Evolutionary conservation across 345 rosid species (phyloP).

Genomic region (Citrus australasica): DNA sequence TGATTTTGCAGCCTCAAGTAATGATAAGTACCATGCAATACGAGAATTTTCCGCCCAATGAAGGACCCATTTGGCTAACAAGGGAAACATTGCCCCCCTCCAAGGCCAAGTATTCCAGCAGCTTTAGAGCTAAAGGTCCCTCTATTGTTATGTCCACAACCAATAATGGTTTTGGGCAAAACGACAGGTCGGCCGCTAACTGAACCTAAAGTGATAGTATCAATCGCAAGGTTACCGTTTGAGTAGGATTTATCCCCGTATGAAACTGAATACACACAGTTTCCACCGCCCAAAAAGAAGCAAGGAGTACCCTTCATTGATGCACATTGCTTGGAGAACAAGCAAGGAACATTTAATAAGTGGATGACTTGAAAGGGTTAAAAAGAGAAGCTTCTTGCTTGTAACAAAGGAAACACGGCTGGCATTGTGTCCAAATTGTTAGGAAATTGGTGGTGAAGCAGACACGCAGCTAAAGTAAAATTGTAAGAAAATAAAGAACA

Average conservation of each 20-base stretch:
- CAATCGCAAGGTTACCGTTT: constrained; percentile 22
- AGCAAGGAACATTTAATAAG: too few species aligned
- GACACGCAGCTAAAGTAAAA: too few species aligned
- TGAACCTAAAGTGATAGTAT: constrained; percentile 41
- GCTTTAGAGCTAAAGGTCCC: constrained; percentile 37
- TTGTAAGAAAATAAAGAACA: too few species aligned
- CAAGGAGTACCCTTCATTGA: constrained; percentile 8
- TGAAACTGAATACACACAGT: constrained; percentile 26
- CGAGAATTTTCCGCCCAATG: constrained; percentile 48
- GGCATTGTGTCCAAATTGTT: constrained; percentile 24
- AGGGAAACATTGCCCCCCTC: constrained; percentile 54
- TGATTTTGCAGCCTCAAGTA: constrained; percentile 11
- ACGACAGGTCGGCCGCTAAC: constrained; percentile 16
- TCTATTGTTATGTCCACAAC: neutral
- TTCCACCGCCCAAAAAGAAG: neutral
- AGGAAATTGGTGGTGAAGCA: too few species aligned
- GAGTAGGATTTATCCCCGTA: too few species aligned
- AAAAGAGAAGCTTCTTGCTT: too few species aligned
- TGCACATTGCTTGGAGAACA: constrained; percentile 18
- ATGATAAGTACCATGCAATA: constrained; percentile 45
- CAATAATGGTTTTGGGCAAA: too few species aligned
- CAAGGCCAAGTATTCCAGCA: constrained; percentile 50
- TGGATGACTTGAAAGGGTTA: too few species aligned
- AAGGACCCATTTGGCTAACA: constrained; percentile 38
- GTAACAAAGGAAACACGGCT: neutral